These are phyloP conservation scores for Triticum aestivum DNA, from an alignment of 176 grass and related monocot species.

Conservation along the genomic window DNA sequence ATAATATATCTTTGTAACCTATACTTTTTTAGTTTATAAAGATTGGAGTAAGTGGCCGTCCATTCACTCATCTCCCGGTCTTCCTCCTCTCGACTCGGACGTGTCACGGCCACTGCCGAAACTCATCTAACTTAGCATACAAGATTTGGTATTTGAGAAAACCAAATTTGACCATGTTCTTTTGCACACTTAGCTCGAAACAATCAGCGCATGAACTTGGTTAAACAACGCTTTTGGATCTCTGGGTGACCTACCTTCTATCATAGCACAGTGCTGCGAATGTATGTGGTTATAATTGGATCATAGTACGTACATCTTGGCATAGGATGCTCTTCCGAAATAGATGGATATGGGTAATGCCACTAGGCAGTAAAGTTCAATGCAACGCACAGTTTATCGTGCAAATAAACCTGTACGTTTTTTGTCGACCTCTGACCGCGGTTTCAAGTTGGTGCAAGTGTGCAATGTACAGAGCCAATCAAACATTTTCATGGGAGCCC, in stretches of 20 bases:
- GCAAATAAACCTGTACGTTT: not conserved
- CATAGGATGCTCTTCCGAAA: constrained; percentile 23
- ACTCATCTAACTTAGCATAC: too few relatives aligned
- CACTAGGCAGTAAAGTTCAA: not conserved
- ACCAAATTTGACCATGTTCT: too few relatives aligned
- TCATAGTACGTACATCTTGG: not conserved
- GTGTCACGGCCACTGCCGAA: too few relatives aligned
- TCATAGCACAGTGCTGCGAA: not conserved
- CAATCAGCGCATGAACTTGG: not conserved
- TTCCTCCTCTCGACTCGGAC: too few relatives aligned
- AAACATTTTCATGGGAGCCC: constrained; percentile 4
- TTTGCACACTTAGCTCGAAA: too few relatives aligned
- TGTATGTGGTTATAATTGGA: too few relatives aligned
- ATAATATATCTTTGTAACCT: not conserved
- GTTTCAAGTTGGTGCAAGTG: not conserved
- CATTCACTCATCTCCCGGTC: too few relatives aligned
- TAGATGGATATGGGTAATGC: constrained; percentile 5
- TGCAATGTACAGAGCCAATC: constrained; percentile 20
- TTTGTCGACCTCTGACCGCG: not conserved
- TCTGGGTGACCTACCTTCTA: not conserved
- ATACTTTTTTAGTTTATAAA: too few relatives aligned
- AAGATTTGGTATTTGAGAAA: too few relatives aligned
- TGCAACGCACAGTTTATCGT: not conserved
- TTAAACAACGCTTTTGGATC: not conserved
- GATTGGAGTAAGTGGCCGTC: too few relatives aligned